Conservation (phyloP, 176 grass and related monocot genomes). For the Triticum urartu region DNA sequence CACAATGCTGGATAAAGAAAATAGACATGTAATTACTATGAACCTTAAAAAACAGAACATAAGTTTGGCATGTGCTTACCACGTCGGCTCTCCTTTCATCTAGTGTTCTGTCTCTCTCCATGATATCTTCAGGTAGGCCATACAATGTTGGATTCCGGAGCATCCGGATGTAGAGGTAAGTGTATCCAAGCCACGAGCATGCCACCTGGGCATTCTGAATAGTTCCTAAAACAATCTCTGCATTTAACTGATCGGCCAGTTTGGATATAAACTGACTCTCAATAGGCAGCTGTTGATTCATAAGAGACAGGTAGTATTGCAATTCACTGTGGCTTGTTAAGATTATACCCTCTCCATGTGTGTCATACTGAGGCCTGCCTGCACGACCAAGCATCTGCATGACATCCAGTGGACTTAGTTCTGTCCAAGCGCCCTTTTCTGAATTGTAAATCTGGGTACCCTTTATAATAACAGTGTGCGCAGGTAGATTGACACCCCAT, state of each 20-base stretch:
- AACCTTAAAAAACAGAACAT: constrained; percentile 15
- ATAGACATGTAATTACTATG: constrained; percentile 3
- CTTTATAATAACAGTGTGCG: constrained; percentile 96
- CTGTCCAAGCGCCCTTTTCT: constrained; percentile 91
- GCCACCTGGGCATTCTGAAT: constrained; percentile 93
- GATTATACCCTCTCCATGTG: constrained; percentile 96
- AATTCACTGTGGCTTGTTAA: constrained; percentile 82
- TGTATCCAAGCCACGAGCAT: constrained; percentile 85
- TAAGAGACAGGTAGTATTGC: constrained; percentile 87
- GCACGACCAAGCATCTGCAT: constrained; percentile 99
- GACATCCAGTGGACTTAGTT: constrained; percentile 87
- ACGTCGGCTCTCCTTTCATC: constrained; percentile 96
- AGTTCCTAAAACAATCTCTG: constrained; percentile 91
- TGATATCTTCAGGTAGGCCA: constrained; percentile 70
- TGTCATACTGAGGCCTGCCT: constrained; percentile 95
- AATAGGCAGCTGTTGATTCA: constrained; percentile 95
- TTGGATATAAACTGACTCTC: constrained; percentile 92
- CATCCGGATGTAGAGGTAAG: constrained; percentile 90
- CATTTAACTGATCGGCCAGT: constrained; percentile 88
- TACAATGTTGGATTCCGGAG: constrained; percentile 85
- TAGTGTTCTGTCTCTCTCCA: constrained; percentile 69
- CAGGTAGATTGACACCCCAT: constrained; percentile 96
- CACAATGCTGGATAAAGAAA: not conserved
- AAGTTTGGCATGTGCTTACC: constrained; percentile 49
- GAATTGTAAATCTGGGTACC: constrained; percentile 95